phyloP scores from a whole-genome alignment of 306 rosid genomes.

The Cucumis melo region DNA sequence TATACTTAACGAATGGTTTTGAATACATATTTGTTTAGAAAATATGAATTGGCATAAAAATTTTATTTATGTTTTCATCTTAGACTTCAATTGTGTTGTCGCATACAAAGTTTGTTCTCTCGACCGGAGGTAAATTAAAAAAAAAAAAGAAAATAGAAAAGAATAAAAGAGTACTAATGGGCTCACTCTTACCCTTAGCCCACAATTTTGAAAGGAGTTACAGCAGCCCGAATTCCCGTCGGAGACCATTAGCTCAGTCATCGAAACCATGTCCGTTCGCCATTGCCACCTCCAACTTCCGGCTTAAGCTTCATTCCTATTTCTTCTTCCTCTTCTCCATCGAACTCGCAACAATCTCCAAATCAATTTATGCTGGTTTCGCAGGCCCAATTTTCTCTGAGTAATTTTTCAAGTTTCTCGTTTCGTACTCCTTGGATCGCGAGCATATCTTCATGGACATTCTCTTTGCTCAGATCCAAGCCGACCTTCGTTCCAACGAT shows the following conservation, averaged over 20 bases:
- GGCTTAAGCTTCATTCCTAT: background rate
- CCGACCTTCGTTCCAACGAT: constrained; percentile 94
- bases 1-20: too few species aligned
- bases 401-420: background rate
- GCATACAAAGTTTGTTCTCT: too few species aligned
- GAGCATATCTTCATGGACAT: constrained; percentile 48
- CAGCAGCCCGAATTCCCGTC: background rate
- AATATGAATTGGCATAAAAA: too few species aligned
- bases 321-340: background rate
- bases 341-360: background rate
- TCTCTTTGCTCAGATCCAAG: constrained; percentile 97
- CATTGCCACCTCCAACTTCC: background rate
- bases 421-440: constrained; percentile 13
- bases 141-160: too few species aligned
- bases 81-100: too few species aligned
- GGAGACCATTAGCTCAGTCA: constrained; percentile 1
- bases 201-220: background rate
- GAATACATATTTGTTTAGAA: too few species aligned
- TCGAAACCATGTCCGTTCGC: background rate
- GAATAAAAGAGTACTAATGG: background rate
- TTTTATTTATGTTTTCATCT: too few species aligned
- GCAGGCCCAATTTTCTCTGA: background rate
- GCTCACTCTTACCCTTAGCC: background rate
- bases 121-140: too few species aligned
- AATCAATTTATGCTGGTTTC: background rate